Base-by-base conservation (phyloP, 78 protist species). In the Capsaspora owczarzaki region DNA sequence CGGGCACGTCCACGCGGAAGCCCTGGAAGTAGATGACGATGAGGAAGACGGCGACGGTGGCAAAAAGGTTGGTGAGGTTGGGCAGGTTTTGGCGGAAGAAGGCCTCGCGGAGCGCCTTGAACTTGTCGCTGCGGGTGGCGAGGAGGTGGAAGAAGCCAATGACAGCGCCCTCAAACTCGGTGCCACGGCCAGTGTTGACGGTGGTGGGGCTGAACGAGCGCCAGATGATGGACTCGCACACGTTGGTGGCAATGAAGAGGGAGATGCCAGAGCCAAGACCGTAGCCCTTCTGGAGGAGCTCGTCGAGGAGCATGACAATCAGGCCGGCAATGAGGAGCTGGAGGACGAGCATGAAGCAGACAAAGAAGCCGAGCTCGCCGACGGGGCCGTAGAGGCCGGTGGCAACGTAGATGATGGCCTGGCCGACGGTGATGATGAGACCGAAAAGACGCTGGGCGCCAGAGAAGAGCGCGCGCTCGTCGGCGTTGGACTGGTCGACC, bases 191-290 rank as follows among this genome's bases (percentile, higher is more conserved):
- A 38, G 85, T 79, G 95, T 92, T 95, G 92, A 93, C 68, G 84
- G 99, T 98, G 85, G 93, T 89, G 82, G 99, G 99, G 61, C 95
- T 89, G 92, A 98, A 92, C 19, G 99, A 77, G 90, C 93, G 91
- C 99, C 99, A 98, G 46, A 98, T 61, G 87, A 98, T 98, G 75
- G 83, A 91, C 91, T 98, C 99, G 91, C 99, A 98, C 68, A 97
- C 94, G 96, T 97, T 97, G 89, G 99, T 94, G 78, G 99, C 99
- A 49, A 98, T 98, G 92, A 98, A 98, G 81, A 98, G 90, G 35
- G 99, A 97, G 76, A 97, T 95, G 80, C 99, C 99, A 19, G 97
- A 89, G 49, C 99, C 99, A 42, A 98, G 86, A 38, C 99, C 99
- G 86, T 98, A 98, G 51, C 99, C 99, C 94, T 98, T 98, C 83